phyloP scores from a whole-genome alignment of 2,329 filamentous ascomycete genomes.

The Hortaea werneckii region DNA sequence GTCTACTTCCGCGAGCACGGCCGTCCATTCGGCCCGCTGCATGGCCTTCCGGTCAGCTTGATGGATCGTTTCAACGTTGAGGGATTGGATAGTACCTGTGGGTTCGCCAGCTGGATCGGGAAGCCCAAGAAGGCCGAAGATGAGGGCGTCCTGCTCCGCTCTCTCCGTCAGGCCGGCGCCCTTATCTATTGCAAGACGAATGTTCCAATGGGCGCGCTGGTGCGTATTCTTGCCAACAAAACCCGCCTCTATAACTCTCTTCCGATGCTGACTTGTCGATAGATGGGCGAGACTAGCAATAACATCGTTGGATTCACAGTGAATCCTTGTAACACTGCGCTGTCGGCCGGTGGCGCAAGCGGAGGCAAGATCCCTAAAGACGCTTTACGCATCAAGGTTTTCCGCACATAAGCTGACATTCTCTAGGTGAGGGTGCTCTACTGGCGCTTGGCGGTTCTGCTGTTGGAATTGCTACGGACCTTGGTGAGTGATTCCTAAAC shows the following conservation, averaged over 20 bases:
- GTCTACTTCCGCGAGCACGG: conserved; percentile 3
- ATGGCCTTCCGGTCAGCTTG: conserved; percentile 10
- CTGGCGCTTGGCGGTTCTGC: conserved; percentile 11
- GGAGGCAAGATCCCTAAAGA: conserved; percentile 4
- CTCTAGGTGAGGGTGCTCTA: conserved; percentile 12
- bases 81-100: conserved; percentile 9
- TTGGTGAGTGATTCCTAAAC: conserved; percentile 1
- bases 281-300: conserved; percentile 12
- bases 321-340: conserved; percentile 9
- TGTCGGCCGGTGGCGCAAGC: conserved; percentile 11
- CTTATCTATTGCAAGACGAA: conserved; percentile 12
- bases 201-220: conserved; percentile 10
- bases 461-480: conserved; percentile 12
- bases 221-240: not conserved
- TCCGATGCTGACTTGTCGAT: not conserved
- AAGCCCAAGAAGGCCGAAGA: conserved; percentile 2
- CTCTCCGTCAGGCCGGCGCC: conserved; percentile 7
- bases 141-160: conserved; percentile 6
- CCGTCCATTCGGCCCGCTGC: conserved; percentile 5
- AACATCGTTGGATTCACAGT: conserved; percentile 12
- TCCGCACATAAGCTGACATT: no score
- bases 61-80: conserved; percentile 8
- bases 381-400: no score
- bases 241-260: not conserved
- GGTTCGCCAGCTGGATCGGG: conserved; percentile 8